Conservation (phyloP, 1,284 basidiomycete species). For the Testicularia cyperi region DNA sequence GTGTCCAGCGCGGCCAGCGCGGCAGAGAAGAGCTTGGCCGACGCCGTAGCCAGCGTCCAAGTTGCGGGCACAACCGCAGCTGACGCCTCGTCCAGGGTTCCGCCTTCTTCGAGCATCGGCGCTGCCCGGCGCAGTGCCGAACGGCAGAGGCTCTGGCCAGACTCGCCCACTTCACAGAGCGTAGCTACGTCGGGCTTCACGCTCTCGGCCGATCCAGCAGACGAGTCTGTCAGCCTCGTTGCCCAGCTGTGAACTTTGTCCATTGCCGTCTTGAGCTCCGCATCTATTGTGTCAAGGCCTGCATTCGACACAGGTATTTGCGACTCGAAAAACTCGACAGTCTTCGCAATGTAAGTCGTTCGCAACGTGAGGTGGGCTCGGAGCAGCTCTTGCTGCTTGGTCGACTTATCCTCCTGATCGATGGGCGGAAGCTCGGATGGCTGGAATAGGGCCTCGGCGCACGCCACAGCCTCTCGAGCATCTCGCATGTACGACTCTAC, state of each 20-base stretch:
- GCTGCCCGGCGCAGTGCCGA: constrained; percentile 17
- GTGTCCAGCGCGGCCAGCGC: constrained; percentile 38
- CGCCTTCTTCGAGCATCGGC: no score
- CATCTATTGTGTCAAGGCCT: neutral
- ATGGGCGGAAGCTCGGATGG: neutral
- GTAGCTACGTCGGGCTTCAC: constrained; percentile 8
- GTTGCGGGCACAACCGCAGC: constrained; percentile 14
- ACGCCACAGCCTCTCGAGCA: constrained; percentile 1
- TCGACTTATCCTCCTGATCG: constrained; percentile 3
- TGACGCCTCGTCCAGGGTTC: no score
- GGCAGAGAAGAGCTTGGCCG: constrained; percentile 29
- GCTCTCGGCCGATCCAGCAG: neutral
- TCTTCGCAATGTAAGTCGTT: constrained; percentile 6
- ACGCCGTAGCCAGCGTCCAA: constrained; percentile 23
- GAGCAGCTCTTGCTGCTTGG: constrained; percentile 18
- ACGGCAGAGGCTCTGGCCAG: constrained; percentile 14
- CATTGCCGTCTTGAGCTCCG: constrained; percentile 12
- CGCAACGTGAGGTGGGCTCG: constrained; percentile 6
- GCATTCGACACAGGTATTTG: neutral
- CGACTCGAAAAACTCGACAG: constrained; percentile 6
- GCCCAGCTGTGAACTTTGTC: constrained; percentile 11
- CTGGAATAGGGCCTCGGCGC: constrained; percentile 2
- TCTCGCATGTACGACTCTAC: constrained; percentile 3
- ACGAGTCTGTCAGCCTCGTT: constrained; percentile 3
- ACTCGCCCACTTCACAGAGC: constrained; percentile 38